Evolutionary conservation across 2,329 filamentous ascomycete species (phyloP).

Genomic region (Trichoderma atroviride): DNA sequence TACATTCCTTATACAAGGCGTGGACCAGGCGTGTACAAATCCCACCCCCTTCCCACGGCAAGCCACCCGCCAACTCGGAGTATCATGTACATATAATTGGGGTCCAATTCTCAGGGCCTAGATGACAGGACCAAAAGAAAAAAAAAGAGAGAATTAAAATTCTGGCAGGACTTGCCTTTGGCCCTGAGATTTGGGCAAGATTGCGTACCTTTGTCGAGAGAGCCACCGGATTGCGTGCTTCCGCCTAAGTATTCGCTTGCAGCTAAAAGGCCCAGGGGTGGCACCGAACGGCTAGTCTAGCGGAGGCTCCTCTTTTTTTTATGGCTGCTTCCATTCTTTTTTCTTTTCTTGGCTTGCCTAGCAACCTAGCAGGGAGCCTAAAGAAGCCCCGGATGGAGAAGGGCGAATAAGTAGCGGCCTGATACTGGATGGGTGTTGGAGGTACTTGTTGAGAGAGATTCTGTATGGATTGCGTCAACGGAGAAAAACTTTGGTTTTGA

Average conservation of each 20-base stretch:
- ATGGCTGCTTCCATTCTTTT: background rate
- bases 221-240: slow-evolving; percentile 37
- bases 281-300: slow-evolving; percentile 11
- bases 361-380: background rate
- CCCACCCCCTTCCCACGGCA: background rate
- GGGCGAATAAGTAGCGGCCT: background rate
- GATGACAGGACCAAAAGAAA: background rate
- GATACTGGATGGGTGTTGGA: background rate
- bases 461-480: slow-evolving; percentile 24
- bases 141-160: background rate
- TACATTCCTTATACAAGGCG: background rate
- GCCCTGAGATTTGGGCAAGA: slow-evolving; percentile 19
- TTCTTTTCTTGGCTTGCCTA: slow-evolving; percentile 2
- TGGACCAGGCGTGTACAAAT: background rate
- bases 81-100: background rate
- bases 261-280: slow-evolving; percentile 22
- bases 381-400: background rate
- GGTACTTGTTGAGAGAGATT: background rate
- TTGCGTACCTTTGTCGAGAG: slow-evolving; percentile 30
- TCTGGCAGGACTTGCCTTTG: background rate
- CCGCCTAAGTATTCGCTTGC: slow-evolving; percentile 40
- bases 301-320: slow-evolving; percentile 7
- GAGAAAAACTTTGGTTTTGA: background rate
- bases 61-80: background rate
- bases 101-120: background rate